Conservation (phyloP, 257 asterid genomes). For the Salvia hispanica region DNA sequence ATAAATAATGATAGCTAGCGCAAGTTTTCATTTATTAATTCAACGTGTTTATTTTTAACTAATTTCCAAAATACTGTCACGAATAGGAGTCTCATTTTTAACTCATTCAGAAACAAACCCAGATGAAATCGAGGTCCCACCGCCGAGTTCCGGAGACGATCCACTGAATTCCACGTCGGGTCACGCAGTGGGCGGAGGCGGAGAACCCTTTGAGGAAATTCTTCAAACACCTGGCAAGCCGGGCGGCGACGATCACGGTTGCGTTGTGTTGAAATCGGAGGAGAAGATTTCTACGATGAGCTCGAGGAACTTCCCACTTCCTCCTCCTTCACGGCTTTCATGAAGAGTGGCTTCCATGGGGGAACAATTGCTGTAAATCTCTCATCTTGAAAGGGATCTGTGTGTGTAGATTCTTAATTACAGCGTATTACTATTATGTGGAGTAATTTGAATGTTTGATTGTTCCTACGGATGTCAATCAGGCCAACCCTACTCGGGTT, state of each 20-base stretch:
- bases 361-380: constrained; percentile 53
- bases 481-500: too few species aligned
- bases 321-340: constrained; percentile 53
- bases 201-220: constrained; percentile 36
- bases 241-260: constrained; percentile 8
- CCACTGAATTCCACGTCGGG: constrained; percentile 42
- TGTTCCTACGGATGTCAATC: too few species aligned
- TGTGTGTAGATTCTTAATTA: too few species aligned
- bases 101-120: constrained; percentile 20
- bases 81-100: too few species aligned
- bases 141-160: constrained; percentile 18
- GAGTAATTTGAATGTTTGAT: too few species aligned
- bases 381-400: too few species aligned
- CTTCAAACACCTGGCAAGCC: constrained; percentile 27
- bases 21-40: too few species aligned
- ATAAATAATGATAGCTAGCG: too few species aligned
- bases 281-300: constrained; percentile 75
- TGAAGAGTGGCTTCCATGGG: constrained; percentile 44
- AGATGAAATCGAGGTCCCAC: constrained; percentile 17
- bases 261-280: constrained; percentile 37
- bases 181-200: constrained; percentile 31
- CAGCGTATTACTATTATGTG: too few species aligned
- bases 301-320: constrained; percentile 72
- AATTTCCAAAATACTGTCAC: too few species aligned
- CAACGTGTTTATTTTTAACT: too few species aligned